Evolutionary conservation across 768 basidiomycete genomes (phyloP), one percentile per base, ranked within the genome.

Genomic region (Mycena capillaripes): DNA sequence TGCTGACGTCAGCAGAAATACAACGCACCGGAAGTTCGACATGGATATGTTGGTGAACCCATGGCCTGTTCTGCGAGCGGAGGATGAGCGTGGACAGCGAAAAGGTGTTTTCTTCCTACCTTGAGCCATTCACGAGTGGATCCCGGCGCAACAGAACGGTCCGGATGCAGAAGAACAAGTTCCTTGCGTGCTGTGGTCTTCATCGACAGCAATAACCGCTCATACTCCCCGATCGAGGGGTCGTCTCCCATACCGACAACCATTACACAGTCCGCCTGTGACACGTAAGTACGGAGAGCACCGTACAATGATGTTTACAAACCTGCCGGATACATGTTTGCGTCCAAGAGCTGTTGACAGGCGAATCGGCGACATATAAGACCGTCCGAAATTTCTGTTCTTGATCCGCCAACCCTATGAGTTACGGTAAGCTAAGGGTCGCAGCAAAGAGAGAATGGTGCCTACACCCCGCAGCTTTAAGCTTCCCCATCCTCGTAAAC

Each of bases 161-260:
- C 95, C 3, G 97, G 92, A 78, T 99, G 98, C 12, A 99, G 86
- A 6, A 99, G 86, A 6, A 99, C 93, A 30, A 99, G 89, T 80
- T 99, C 98, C 82, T 99, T 99, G 65, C 98, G 86, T n/a, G 97
- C 98, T 0, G 97, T 99, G 0, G 97, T 98, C 85, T 99, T 99
- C 88, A 97, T 94, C 1, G 97, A 97, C 48, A 98, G 86, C 25
- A 99, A 83, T 4, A 99, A 85, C 63, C 97, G 90, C 81, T 99
- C 97, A 77, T 96, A 99, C 83, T 99, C 98, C 16, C 98, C 98
- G 8, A 96, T 85, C 23, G 88, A 89, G 17, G 96, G 93, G 78
- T 96, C 97, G 69, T 98, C 97, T 4, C 95, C 97, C 90, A 97
- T 93, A 10, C 95, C 97, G 63, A 97, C 93, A 25, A 97, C 90